Conservation (phyloP, 2,329 filamentous ascomycete genomes). For the Balansia obtecta region DNA sequence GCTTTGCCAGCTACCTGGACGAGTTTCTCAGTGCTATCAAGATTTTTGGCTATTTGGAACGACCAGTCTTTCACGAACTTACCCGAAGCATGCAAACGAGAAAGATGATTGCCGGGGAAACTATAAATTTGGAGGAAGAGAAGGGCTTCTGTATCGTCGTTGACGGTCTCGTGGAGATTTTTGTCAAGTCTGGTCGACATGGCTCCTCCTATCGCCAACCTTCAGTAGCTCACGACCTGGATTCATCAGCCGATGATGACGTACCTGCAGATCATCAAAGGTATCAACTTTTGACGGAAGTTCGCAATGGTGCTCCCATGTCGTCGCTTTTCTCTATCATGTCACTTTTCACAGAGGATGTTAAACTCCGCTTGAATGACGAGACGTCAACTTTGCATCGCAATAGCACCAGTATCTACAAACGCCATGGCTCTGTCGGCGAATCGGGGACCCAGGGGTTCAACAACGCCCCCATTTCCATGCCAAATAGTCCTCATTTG, state of each 20-base stretch:
- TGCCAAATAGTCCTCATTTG: constrained; percentile 28
- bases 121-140: constrained; percentile 87
- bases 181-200: constrained; percentile 69
- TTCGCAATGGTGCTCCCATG: constrained; percentile 96
- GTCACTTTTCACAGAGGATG: constrained; percentile 91
- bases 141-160: constrained; percentile 97
- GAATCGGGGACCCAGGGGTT: constrained; percentile 6
- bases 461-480: constrained; percentile 13
- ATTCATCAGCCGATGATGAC: constrained; percentile 55
- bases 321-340: constrained; percentile 96
- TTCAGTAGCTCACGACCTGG: constrained; percentile 20
- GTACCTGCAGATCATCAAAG: constrained; percentile 58
- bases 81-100: constrained; percentile 97
- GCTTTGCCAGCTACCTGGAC: constrained; percentile 89
- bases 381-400: constrained; percentile 25
- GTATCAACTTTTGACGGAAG: constrained; percentile 91
- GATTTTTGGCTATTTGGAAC: constrained; percentile 93
- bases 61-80: constrained; percentile 93
- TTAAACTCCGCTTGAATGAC: constrained; percentile 65
- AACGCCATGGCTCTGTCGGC: constrained; percentile 17
- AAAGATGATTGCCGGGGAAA: constrained; percentile 92
- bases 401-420: constrained; percentile 14
- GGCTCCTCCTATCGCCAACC: constrained; percentile 1
- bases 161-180: constrained; percentile 92
- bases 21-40: constrained; percentile 98